A percentile compares a stretch with the other conserved stretches of the same genome.
Conservation (phyloP, 306 rosid species). For the Cucumis hystrix region DNA sequence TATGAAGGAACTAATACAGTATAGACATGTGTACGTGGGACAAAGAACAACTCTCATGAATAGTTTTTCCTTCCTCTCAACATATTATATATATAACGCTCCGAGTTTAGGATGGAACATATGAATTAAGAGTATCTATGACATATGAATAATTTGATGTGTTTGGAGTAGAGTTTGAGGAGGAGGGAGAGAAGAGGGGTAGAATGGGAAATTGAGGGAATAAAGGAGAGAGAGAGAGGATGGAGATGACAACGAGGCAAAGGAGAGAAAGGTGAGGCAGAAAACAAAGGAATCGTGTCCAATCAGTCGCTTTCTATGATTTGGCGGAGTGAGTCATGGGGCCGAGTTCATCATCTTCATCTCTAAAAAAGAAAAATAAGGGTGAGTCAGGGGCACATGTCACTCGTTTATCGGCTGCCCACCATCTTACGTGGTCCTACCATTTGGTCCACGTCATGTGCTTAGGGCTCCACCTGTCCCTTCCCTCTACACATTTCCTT, state of each 20-base stretch:
- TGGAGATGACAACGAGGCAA: constrained; percentile 24
- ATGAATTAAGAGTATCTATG: too few relatives aligned
- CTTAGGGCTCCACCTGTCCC: not conserved
- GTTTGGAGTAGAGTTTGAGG: too few relatives aligned
- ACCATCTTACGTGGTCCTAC: not conserved
- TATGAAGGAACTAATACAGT: too few relatives aligned
- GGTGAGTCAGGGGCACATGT: not conserved
- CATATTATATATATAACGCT: too few relatives aligned
- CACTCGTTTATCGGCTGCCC: not conserved
- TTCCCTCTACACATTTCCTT: not conserved
- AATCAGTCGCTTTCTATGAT: constrained; percentile 12
- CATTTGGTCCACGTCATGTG: constrained; percentile 2
- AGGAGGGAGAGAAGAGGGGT: not conserved
- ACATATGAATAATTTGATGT: too few relatives aligned
- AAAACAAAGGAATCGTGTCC: constrained; percentile 22
- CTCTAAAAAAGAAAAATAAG: not conserved
- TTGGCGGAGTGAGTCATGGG: not conserved
- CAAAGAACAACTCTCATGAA: too few relatives aligned
- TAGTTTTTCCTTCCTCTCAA: too few relatives aligned
- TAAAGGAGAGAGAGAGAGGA: not conserved
- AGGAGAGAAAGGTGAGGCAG: not conserved
- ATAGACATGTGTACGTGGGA: too few relatives aligned
- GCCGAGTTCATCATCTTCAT: not conserved
- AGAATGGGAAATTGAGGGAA: constrained; percentile 11
- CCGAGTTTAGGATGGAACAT: too few relatives aligned